Evolutionary conservation across 202 grass and related monocot genomes (phyloP).

Genomic region (Carex arenaria): DNA sequence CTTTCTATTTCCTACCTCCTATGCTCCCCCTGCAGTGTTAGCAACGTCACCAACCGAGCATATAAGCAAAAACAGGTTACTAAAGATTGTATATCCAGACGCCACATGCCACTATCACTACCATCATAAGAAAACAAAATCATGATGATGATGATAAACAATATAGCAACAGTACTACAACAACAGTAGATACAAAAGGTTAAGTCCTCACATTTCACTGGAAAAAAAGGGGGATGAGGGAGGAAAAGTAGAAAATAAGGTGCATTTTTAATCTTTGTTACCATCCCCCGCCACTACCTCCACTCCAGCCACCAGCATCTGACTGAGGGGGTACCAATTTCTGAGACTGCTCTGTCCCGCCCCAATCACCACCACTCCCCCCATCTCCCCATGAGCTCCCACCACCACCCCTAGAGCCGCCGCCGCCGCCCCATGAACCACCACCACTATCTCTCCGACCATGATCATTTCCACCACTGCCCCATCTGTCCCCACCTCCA

Average conservation of each 20-base stretch:
- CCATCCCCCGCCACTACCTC: slow-evolving; percentile 34
- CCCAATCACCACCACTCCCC: slow-evolving; percentile 9
- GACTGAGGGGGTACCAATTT: slow-evolving; percentile 42
- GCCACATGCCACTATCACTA: not conserved
- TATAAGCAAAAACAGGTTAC: not conserved
- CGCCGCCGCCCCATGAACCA: not conserved
- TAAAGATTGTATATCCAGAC: not conserved
- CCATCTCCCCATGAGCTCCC: slow-evolving; percentile 9
- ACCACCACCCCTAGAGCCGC: not conserved
- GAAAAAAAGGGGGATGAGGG: not conserved
- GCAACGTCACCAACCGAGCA: not conserved
- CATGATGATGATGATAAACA: not conserved
- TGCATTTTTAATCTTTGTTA: slow-evolving; percentile 20
- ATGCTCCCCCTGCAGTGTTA: not conserved
- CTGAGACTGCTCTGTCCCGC: slow-evolving; percentile 36
- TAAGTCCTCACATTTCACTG: not conserved
- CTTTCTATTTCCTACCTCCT: not conserved
- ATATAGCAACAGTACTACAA: not conserved
- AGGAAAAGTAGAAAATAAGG: not conserved
- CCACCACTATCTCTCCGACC: not conserved
- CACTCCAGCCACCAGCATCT: slow-evolving; percentile 30
- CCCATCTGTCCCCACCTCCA: slow-evolving; percentile 17
- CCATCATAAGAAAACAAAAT: not conserved
- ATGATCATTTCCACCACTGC: slow-evolving; percentile 3
- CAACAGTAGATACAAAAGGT: slow-evolving; percentile 11